phyloP scores from a whole-genome alignment of 805 yeast genomes.

The Cyberlindnera mycetangii region DNA sequence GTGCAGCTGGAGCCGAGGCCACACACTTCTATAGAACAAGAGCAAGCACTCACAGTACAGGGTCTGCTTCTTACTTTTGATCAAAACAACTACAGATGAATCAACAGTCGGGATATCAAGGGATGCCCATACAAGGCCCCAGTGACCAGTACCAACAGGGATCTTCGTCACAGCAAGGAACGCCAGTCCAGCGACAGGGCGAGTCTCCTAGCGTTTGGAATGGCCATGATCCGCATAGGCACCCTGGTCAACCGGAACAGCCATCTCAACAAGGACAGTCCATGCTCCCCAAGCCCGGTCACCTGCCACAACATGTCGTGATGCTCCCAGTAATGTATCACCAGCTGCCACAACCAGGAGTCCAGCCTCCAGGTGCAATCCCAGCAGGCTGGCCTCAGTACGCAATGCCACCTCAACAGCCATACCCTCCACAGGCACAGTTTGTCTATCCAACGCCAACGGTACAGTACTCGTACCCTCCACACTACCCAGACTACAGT shows the following conservation, averaged over 20 bases:
- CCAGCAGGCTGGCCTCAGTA: slow-evolving; percentile 13
- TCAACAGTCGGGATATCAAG: slow-evolving; percentile 4
- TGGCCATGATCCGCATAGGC: slow-evolving; percentile 3
- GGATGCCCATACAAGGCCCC: slow-evolving; percentile 1
- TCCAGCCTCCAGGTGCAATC: slow-evolving; percentile 8
- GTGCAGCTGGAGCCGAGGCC: background rate
- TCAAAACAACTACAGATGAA: slow-evolving; percentile 4
- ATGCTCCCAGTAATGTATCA: slow-evolving; percentile 17
- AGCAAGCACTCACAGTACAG: too few species aligned
- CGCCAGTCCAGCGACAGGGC: slow-evolving; percentile 6
- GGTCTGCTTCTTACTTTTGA: too few species aligned
- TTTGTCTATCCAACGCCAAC: slow-evolving; percentile 12
- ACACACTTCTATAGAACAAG: too few species aligned
- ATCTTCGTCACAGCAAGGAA: background rate
- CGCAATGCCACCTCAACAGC: slow-evolving; percentile 11
- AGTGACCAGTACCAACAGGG: slow-evolving; percentile 3
- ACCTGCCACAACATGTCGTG: slow-evolving; percentile 9
- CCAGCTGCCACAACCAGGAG: slow-evolving; percentile 11
- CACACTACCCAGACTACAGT: slow-evolving; percentile 7
- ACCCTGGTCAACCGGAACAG: slow-evolving; percentile 2
- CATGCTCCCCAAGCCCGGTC: slow-evolving; percentile 7
- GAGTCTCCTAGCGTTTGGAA: slow-evolving; percentile 2
- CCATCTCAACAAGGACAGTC: slow-evolving; percentile 10
- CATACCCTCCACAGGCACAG: slow-evolving; percentile 12
- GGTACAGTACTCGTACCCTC: slow-evolving; percentile 9